These are phyloP conservation scores for Gossypioides kirkii DNA, from an alignment of 345 rosid genomes.

Conservation along the genomic window DNA sequence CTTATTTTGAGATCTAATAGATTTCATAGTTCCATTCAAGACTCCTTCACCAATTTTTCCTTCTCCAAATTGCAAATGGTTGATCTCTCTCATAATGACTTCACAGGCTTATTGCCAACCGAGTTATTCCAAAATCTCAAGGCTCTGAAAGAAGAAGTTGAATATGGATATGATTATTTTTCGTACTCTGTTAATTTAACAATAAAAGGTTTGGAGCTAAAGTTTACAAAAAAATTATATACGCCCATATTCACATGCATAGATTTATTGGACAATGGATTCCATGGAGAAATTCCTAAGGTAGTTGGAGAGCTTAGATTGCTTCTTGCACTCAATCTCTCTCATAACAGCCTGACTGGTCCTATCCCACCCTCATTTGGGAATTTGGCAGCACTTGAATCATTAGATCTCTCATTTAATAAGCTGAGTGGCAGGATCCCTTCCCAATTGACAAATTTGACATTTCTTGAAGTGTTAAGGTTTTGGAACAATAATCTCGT, in stretches of 20 bases:
- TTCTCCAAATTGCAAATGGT: not conserved
- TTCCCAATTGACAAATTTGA: not conserved
- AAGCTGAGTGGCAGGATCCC: not conserved
- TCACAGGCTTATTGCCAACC: not conserved
- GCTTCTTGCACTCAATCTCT: not conserved
- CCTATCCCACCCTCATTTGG: not conserved
- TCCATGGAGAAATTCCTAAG: not conserved
- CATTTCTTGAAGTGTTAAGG: not conserved
- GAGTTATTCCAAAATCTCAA: not conserved
- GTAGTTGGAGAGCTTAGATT: not conserved
- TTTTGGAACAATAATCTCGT: not conserved
- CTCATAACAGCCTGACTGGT: not conserved
- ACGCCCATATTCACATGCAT: not conserved
- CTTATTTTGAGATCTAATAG: not conserved
- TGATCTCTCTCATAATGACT: conserved; percentile 13
- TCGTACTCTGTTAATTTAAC: not conserved
- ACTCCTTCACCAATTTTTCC: not conserved
- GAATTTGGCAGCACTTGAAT: not conserved
- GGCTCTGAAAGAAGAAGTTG: not conserved
- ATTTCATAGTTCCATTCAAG: not conserved
- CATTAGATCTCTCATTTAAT: not conserved
- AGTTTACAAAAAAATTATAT: not conserved
- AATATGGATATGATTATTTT: not conserved
- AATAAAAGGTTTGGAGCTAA: not conserved
- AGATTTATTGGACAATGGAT: not conserved